Evolutionary conservation across 164 flowering plant species (phyloP).

Genomic region (Protea cynaroides): DNA sequence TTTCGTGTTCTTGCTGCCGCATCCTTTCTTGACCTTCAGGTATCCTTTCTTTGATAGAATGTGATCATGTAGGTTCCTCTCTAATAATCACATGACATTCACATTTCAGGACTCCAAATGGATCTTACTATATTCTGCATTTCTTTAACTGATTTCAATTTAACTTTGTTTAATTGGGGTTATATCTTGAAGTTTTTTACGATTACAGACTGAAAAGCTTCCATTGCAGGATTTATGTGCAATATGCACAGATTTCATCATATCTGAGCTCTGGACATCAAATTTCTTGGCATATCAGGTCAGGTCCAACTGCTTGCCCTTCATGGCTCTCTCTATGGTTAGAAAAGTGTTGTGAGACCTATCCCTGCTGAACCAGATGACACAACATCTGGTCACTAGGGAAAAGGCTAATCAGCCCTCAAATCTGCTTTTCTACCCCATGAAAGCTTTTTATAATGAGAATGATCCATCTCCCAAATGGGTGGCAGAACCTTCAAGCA

Average conservation of each 20-base stretch:
- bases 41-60: constrained; percentile 15
- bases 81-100: neutral
- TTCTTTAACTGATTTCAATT: neutral
- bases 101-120: neutral
- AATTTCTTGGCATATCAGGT: constrained; percentile 97
- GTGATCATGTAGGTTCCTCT: neutral
- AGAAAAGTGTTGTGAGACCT: neutral
- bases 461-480: too few relatives aligned
- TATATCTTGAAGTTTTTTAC: neutral
- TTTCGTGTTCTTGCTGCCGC: constrained; percentile 98
- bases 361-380: too few relatives aligned
- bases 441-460: too few relatives aligned
- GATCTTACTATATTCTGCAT: neutral
- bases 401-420: too few relatives aligned
- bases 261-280: constrained; percentile 89
- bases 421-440: too few relatives aligned
- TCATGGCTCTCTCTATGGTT: neutral
- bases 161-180: neutral
- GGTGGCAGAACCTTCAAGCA: too few relatives aligned
- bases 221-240: constrained; percentile 87
- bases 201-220: constrained; percentile 7
- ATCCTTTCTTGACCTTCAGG: constrained; percentile 99
- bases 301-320: constrained; percentile 2
- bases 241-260: constrained; percentile 95
- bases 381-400: too few relatives aligned